These are phyloP conservation scores for Fusarium algeriense DNA, from an alignment of 2,329 filamentous ascomycete species.

Conservation along the genomic window DNA sequence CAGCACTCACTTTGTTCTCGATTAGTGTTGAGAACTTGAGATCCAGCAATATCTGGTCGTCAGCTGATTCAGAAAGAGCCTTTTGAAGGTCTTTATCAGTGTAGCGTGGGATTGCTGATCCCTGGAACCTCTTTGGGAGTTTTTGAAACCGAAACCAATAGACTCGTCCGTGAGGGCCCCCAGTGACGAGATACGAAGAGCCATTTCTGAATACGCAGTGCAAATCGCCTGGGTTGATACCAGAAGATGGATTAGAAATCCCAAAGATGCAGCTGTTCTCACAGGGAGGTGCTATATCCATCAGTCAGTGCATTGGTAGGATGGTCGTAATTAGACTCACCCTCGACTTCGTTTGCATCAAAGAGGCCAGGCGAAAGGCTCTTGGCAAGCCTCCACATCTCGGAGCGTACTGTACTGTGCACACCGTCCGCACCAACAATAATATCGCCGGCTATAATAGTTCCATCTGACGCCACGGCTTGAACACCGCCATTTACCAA, in stretches of 20 bases:
- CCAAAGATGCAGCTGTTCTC: slow-evolving; percentile 6
- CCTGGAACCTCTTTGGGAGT: background rate
- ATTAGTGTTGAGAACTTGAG: background rate
- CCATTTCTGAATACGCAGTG: background rate
- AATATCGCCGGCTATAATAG: background rate
- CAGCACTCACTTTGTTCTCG: background rate
- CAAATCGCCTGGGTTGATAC: background rate
- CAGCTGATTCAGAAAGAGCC: background rate
- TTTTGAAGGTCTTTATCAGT: background rate
- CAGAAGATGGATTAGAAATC: background rate
- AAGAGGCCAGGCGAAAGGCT: background rate
- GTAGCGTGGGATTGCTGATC: background rate
- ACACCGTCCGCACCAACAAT: slow-evolving; percentile 2
- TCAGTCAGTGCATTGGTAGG: background rate
- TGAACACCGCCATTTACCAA: background rate
- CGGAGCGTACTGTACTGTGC: background rate
- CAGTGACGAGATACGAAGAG: slow-evolving; percentile 1
- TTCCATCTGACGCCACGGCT: background rate
- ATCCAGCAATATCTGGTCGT: background rate
- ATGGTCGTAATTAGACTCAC: background rate
- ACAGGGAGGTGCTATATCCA: background rate
- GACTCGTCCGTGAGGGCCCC: background rate
- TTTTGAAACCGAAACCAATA: slow-evolving; percentile 15
- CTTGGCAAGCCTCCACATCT: background rate
- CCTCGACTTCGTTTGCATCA: background rate